A percentile compares a stretch with the other conserved stretches of the same genome.
Conservation (phyloP, 228 moss, liverwort and hornwort genomes). For the Sphagnum fallax region DNA sequence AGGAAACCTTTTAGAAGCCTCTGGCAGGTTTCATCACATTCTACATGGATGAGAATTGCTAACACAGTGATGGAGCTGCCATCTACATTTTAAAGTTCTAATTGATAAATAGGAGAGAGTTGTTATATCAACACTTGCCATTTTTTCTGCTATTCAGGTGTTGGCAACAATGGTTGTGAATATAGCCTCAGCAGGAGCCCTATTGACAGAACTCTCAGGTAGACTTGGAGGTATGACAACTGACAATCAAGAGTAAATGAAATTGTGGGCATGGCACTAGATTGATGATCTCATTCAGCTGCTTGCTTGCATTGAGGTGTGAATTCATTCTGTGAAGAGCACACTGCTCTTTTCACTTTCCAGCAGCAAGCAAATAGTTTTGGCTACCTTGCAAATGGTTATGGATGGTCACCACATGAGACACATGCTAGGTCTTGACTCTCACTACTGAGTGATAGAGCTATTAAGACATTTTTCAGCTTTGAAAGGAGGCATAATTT, state of each 20-base stretch:
- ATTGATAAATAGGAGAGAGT: too few relatives aligned
- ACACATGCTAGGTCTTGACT: too few relatives aligned
- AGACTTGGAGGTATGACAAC: conserved; percentile 37
- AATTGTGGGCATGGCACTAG: not conserved
- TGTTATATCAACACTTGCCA: too few relatives aligned
- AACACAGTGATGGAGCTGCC: not conserved
- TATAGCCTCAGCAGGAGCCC: conserved; percentile 58
- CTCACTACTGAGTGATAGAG: too few relatives aligned
- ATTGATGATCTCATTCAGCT: not conserved
- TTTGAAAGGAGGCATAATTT: too few relatives aligned
- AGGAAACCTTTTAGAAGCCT: not conserved
- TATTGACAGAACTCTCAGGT: conserved; percentile 42
- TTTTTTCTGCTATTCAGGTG: conserved; percentile 17
- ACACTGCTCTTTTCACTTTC: too few relatives aligned
- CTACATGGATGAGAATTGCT: not conserved
- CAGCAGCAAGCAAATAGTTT: too few relatives aligned
- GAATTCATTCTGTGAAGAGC: too few relatives aligned
- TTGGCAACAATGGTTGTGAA: conserved; percentile 81
- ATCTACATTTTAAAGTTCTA: not conserved
- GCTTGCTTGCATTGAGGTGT: not conserved
- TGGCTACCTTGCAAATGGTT: too few relatives aligned
- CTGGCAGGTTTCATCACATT: not conserved
- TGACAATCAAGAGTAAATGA: not conserved
- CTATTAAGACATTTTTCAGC: too few relatives aligned
- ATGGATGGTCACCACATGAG: too few relatives aligned